phyloP scores from a whole-genome alignment of 1,284 basidiomycete genomes.

The Trichosporon coremiiforme region DNA sequence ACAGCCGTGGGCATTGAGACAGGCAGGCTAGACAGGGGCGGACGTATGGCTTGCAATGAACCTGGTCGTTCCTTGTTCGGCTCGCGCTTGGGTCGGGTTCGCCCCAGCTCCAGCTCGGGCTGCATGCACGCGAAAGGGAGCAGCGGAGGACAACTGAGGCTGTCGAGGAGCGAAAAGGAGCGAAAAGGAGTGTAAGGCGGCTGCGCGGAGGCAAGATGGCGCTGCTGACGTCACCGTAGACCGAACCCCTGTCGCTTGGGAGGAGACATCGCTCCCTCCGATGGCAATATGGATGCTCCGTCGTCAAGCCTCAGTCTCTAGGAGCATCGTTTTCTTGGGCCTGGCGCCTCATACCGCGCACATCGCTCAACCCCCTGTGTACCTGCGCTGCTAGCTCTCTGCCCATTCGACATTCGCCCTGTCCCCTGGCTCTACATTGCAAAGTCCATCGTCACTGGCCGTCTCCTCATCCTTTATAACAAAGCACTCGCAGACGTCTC shows the following conservation, averaged over 20 bases:
- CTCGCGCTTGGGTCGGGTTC: not conserved
- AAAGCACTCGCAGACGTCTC: not conserved
- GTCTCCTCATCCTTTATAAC: not conserved
- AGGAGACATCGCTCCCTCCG: not conserved
- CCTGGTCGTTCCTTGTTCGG: constrained; percentile 1
- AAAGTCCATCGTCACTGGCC: constrained; percentile 1
- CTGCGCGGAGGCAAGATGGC: not conserved
- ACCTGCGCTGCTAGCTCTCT: not conserved
- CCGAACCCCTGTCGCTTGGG: not conserved
- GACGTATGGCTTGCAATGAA: not conserved
- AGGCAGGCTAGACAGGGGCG: no score
- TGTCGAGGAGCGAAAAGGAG: not conserved
- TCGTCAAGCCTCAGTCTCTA: constrained; percentile 4
- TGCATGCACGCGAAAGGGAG: no score
- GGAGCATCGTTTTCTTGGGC: not conserved
- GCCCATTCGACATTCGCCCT: not conserved
- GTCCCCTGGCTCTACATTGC: not conserved
- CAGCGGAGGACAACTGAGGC: not conserved
- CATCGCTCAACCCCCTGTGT: not conserved
- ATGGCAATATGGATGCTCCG: no score
- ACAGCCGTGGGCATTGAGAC: not conserved
- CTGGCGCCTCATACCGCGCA: constrained; percentile 5
- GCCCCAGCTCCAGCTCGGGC: no score
- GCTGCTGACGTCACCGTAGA: not conserved
- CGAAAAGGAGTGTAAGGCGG: no score